Evolutionary conservation across 805 yeast species (phyloP).

Genomic region (Zygosaccharomyces kombuchaensis): DNA sequence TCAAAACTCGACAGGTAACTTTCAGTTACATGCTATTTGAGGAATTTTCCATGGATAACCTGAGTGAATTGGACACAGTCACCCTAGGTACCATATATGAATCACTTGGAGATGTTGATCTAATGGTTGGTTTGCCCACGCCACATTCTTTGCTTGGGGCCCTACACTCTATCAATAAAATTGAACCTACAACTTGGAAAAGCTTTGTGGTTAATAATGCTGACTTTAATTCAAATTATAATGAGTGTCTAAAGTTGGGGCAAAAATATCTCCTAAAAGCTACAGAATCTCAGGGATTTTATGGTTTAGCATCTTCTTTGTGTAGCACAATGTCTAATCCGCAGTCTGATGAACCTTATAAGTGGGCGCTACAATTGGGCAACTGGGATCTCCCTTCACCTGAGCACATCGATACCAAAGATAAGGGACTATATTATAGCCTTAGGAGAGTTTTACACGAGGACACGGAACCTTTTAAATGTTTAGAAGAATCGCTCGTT

Average conservation of each 20-base stretch:
- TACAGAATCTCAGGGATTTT: slow-evolving; percentile 48
- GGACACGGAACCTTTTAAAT: background rate
- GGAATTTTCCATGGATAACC: slow-evolving; percentile 20
- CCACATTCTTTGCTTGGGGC: slow-evolving; percentile 52
- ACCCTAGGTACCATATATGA: slow-evolving; percentile 41
- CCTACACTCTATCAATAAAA: slow-evolving; percentile 37
- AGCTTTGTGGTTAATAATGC: slow-evolving; percentile 55
- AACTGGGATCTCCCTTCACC: slow-evolving; percentile 71
- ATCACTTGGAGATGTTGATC: slow-evolving; percentile 56
- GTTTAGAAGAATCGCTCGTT: slow-evolving; percentile 9
- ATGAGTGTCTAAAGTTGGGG: slow-evolving; percentile 3
- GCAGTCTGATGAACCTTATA: slow-evolving; percentile 37
- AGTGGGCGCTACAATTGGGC: slow-evolving; percentile 71
- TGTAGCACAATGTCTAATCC: slow-evolving; percentile 29
- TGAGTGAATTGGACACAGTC: slow-evolving; percentile 8
- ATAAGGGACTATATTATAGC: slow-evolving; percentile 48
- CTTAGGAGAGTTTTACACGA: slow-evolving; percentile 41
- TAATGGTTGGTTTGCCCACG: slow-evolving; percentile 61
- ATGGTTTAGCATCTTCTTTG: slow-evolving; percentile 50
- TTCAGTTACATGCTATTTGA: slow-evolving; percentile 39
- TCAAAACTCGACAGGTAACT: slow-evolving; percentile 19
- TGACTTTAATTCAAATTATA: slow-evolving; percentile 43
- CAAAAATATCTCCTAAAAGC: slow-evolving; percentile 33
- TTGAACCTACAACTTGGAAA: slow-evolving; percentile 36
- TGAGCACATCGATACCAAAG: slow-evolving; percentile 34